Evolutionary conservation across 148 eudicot species (phyloP).

Genomic region (Fagopyrum tataricum): DNA sequence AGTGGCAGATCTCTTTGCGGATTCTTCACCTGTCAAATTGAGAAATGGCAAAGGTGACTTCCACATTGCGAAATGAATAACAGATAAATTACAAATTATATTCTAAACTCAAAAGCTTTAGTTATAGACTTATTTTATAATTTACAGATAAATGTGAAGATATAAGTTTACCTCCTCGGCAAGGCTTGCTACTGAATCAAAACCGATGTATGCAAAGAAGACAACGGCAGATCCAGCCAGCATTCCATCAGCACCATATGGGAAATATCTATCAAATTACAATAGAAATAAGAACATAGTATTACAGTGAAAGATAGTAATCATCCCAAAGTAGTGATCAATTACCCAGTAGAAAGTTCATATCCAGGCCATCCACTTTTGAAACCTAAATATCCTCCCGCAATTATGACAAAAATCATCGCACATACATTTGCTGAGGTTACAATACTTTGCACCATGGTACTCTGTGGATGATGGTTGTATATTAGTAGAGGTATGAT

Average conservation of each 20-base stretch:
- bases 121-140: neutral
- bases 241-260: conserved; percentile 88
- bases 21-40: conserved; percentile 65
- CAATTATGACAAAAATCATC: conserved; percentile 43
- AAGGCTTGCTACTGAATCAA: conserved; percentile 96
- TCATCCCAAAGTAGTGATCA: neutral
- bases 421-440: conserved; percentile 48
- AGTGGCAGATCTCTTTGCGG: conserved; percentile 87
- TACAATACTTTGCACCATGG: conserved; percentile 42
- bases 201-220: conserved; percentile 89
- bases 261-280: conserved; percentile 49
- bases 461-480: conserved; percentile 33
- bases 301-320: conserved; percentile 6
- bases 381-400: conserved; percentile 51
- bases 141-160: neutral
- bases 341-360: conserved; percentile 44
- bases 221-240: conserved; percentile 96
- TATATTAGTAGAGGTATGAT: neutral
- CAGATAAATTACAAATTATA: neutral
- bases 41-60: conserved; percentile 5
- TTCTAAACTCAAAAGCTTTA: neutral
- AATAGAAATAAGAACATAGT: neutral
- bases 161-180: conserved; percentile 72
- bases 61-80: neutral
- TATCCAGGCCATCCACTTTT: conserved; percentile 58